Evolutionary conservation across 306 rosid species (phyloP).

Genomic region (Mimosa bimucronata): DNA sequence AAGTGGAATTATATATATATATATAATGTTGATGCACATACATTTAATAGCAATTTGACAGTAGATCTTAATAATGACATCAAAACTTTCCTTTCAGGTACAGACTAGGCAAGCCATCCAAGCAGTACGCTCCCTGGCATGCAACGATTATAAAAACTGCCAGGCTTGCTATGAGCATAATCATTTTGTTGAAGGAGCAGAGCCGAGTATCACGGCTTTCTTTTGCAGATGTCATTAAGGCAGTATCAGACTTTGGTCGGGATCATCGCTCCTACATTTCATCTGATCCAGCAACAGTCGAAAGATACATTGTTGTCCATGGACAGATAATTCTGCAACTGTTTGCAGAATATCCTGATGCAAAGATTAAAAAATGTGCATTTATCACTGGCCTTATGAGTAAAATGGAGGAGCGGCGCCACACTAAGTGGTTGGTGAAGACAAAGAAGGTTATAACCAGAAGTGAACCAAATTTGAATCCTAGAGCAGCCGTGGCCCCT

Average conservation of each 20-base stretch:
- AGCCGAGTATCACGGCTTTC: slow-evolving; percentile 84
- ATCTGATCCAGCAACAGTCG: slow-evolving; percentile 67
- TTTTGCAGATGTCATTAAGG: slow-evolving; percentile 75
- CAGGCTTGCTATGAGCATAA: slow-evolving; percentile 69
- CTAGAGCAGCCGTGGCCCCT: slow-evolving; percentile 78
- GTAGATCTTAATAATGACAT: slow-evolving; percentile 16
- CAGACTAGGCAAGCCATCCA: slow-evolving; percentile 92
- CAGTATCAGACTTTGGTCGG: slow-evolving; percentile 56
- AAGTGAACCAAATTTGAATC: slow-evolving; percentile 75
- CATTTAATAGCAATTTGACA: slow-evolving; percentile 19
- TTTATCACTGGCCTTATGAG: slow-evolving; percentile 72
- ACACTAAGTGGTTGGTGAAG: slow-evolving; percentile 90
- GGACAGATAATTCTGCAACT: slow-evolving; percentile 92
- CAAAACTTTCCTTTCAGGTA: slow-evolving; percentile 59
- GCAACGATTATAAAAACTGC: slow-evolving; percentile 84
- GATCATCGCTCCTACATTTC: slow-evolving; percentile 63
- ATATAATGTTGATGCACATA: slow-evolving; percentile 18
- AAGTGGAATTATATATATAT: neutral
- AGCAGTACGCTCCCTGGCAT: slow-evolving; percentile 91
- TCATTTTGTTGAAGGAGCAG: slow-evolving; percentile 83
- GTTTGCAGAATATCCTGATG: slow-evolving; percentile 86
- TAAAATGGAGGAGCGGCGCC: slow-evolving; percentile 93
- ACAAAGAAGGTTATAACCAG: slow-evolving; percentile 55
- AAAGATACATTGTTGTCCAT: slow-evolving; percentile 86
- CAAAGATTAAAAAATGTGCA: slow-evolving; percentile 65